A percentile compares a stretch with the other conserved stretches of the same genome.
Conservation (phyloP, 345 rosid species). For the Odontarrhena argentea region DNA sequence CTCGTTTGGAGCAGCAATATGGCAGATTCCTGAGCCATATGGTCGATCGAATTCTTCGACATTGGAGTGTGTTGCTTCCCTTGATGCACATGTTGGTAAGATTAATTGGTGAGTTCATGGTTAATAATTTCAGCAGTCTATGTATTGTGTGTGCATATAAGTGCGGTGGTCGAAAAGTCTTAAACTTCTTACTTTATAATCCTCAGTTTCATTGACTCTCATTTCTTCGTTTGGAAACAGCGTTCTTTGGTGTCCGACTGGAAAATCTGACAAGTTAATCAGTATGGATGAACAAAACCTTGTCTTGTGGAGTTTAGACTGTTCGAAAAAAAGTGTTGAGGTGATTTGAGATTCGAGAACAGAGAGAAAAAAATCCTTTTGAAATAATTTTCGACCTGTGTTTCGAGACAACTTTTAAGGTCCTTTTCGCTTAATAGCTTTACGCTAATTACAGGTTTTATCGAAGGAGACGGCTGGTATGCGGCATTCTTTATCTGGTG, state of each 20-base stretch:
- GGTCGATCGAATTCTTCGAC: constrained; percentile 85
- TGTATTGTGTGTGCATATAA: background rate
- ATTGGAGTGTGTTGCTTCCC: constrained; percentile 69
- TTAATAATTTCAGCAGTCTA: background rate
- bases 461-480: constrained; percentile 82
- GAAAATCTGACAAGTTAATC: constrained; percentile 73
- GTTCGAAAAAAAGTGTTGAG: constrained; percentile 71
- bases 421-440: background rate
- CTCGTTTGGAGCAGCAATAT: constrained; percentile 82
- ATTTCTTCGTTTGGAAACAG: constrained; percentile 41
- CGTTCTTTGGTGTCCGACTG: constrained; percentile 82
- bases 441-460: constrained; percentile 49
- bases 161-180: background rate
- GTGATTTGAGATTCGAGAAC: constrained; percentile 38
- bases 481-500: constrained; percentile 78
- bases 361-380: background rate
- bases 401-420: constrained; percentile 1
- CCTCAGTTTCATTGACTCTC: background rate
- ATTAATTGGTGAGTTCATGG: constrained; percentile 65
- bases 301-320: constrained; percentile 76
- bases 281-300: constrained; percentile 84
- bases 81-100: constrained; percentile 75
- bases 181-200: background rate
- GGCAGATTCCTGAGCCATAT: constrained; percentile 97
- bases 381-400: background rate